A percentile compares a stretch with the other conserved stretches of the same genome.
phyloP scores from a whole-genome alignment of 345 rosid genomes.

The Turritis glabra region DNA sequence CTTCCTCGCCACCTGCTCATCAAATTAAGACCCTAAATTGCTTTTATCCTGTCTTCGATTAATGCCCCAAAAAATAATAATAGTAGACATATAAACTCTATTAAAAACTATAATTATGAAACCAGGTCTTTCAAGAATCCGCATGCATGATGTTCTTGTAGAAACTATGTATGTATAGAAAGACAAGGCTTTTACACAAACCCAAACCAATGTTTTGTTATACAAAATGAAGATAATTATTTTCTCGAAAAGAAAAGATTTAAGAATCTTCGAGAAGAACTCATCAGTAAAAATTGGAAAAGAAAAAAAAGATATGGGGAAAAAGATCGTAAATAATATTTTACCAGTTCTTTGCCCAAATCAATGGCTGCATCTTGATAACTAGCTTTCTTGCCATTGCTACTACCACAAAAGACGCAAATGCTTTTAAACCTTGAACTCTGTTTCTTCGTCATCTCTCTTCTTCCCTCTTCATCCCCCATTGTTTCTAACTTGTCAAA shows the following conservation, averaged over 20 bases:
- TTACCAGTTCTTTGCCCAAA: conserved; percentile 71
- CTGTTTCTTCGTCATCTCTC: conserved; percentile 13
- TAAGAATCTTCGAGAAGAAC: not conserved
- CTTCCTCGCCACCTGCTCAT: conserved; percentile 74
- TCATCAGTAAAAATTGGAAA: not conserved
- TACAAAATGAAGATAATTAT: conserved; percentile 8
- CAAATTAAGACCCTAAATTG: not conserved
- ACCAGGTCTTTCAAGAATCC: not conserved
- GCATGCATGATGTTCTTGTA: not conserved
- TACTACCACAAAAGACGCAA: conserved; percentile 83
- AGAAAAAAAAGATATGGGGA: not conserved
- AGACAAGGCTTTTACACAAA: conserved; percentile 3
- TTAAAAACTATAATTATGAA: not conserved
- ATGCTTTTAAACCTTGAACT: conserved; percentile 52
- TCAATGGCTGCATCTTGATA: conserved; percentile 76
- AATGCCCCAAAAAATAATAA: too few species aligned
- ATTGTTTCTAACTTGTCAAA: not conserved
- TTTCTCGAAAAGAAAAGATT: not conserved
- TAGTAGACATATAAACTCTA: too few species aligned
- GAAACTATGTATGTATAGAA: not conserved
- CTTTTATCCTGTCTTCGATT: too few species aligned
- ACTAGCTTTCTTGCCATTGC: conserved; percentile 75
- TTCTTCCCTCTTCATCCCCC: conserved; percentile 28
- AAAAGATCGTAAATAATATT: not conserved
- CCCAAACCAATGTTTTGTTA: conserved; percentile 19